A percentile compares a stretch with the other conserved stretches of the same genome.
Evolutionary conservation across 2,329 filamentous ascomycete species (phyloP).

Genomic region (Epichloe bromicola): DNA sequence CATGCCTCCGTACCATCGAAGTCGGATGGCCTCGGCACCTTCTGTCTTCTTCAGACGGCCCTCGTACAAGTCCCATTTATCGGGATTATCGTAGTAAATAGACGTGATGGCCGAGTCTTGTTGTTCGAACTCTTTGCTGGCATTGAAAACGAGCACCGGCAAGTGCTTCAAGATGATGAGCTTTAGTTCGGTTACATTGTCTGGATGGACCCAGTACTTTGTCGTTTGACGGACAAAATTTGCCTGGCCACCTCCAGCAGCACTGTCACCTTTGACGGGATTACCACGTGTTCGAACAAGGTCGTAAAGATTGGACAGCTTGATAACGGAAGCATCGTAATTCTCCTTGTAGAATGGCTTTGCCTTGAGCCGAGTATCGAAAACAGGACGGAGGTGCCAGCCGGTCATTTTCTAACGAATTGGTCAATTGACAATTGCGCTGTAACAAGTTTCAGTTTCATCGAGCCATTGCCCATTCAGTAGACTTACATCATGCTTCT

Average conservation of each 20-base stretch:
- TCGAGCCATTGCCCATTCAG: background rate
- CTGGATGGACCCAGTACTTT: constrained; percentile 98
- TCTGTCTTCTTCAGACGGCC: constrained; percentile 96
- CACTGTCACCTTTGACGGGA: constrained; percentile 80
- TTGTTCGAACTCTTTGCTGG: constrained; percentile 87
- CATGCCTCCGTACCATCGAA: constrained; percentile 98
- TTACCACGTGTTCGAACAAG: constrained; percentile 86
- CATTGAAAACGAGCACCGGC: constrained; percentile 92
- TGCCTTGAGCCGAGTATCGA: constrained; percentile 83
- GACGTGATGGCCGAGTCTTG: constrained; percentile 92
- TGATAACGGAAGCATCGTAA: constrained; percentile 90
- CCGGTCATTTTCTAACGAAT: constrained; percentile 68
- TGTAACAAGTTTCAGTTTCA: background rate
- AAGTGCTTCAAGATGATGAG: constrained; percentile 96
- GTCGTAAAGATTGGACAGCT: constrained; percentile 91
- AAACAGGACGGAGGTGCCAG: constrained; percentile 91
- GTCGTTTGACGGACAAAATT: constrained; percentile 96
- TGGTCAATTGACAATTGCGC: background rate
- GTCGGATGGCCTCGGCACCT: constrained; percentile 87
- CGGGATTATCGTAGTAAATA: constrained; percentile 94
- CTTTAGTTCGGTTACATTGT: constrained; percentile 97
- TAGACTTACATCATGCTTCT: constrained; percentile 81
- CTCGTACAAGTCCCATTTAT: constrained; percentile 88
- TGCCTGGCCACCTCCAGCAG: constrained; percentile 82
- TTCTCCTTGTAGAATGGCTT: constrained; percentile 99